Evolutionary conservation across 169 alveolate genomes (phyloP).

Genomic region (Eimeria praecox): DNA sequence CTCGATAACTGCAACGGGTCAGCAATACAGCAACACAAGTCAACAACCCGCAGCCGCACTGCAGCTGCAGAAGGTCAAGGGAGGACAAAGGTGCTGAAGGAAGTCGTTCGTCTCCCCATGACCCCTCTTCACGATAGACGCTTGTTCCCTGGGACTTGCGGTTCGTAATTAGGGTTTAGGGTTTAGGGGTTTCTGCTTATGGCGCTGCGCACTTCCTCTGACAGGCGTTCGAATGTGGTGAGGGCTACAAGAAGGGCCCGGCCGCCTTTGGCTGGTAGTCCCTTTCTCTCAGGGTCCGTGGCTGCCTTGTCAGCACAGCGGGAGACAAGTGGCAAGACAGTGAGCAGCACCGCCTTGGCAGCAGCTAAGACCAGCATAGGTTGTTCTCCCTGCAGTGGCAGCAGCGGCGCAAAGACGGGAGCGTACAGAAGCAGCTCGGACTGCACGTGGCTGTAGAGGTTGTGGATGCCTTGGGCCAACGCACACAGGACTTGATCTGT

Average conservation of each 20-base stretch:
- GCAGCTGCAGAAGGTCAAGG: background rate
- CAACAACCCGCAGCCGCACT: background rate
- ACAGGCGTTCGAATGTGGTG: constrained; percentile 50
- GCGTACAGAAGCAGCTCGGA: constrained; percentile 75
- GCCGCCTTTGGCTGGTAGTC: constrained; percentile 66
- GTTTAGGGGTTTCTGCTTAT: background rate
- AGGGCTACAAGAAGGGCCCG: constrained; percentile 49
- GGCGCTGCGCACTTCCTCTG: constrained; percentile 19
- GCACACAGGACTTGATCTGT: constrained; percentile 17
- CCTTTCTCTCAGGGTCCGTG: constrained; percentile 49
- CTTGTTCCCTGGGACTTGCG: background rate
- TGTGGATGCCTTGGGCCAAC: constrained; percentile 33
- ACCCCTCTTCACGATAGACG: background rate
- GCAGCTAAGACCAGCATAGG: constrained; percentile 63
- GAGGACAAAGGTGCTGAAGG: background rate
- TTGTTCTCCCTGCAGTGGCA: constrained; percentile 71
- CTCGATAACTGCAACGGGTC: too few relatives aligned
- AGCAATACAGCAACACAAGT: background rate
- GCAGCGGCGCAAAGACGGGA: constrained; percentile 55
- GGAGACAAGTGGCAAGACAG: constrained; percentile 49
- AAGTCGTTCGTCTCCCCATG: background rate
- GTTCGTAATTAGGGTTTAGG: background rate
- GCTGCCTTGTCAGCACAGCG: constrained; percentile 74
- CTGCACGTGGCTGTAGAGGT: constrained; percentile 38
- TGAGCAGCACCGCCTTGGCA: constrained; percentile 49